Conservation (phyloP, 1,139 yeast genomes). For the Meyerozyma smithsonii region DNA sequence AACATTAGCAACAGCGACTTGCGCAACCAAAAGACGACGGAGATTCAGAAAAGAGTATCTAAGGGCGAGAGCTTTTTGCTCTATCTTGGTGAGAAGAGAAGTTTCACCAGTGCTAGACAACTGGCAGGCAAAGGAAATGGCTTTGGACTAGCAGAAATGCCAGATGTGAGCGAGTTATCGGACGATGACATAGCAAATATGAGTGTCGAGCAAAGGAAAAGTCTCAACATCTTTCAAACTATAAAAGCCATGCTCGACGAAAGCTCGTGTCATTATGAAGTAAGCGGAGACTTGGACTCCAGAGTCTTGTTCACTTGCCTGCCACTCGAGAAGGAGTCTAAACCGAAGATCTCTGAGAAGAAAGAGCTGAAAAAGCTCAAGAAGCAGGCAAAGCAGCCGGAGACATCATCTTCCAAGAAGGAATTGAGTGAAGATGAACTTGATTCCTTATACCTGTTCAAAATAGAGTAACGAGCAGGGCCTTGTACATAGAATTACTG, state of each 20-base stretch:
- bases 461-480: constrained; percentile 24
- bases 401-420: no score
- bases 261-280: constrained; percentile 24
- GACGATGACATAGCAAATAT: constrained; percentile 10
- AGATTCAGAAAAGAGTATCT: constrained; percentile 26
- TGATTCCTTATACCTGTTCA: constrained; percentile 39
- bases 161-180: constrained; percentile 6
- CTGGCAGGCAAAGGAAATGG: constrained; percentile 16
- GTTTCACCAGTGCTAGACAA: constrained; percentile 12
- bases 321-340: constrained; percentile 11
- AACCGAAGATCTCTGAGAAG: constrained; percentile 7
- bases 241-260: constrained; percentile 25
- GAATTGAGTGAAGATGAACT: constrained; percentile 28
- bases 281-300: constrained; percentile 26
- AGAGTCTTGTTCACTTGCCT: constrained; percentile 12
- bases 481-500: constrained; percentile 3
- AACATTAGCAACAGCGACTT: constrained; percentile 37
- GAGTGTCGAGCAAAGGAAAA: constrained; percentile 26
- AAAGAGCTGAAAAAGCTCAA: constrained; percentile 10
- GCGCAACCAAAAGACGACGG: constrained; percentile 32
- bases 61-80: constrained; percentile 34
- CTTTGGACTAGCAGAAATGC: constrained; percentile 6
- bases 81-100: constrained; percentile 22
- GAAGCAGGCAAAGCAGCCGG: constrained; percentile 7
- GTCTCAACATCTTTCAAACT: constrained; percentile 26